Evolutionary conservation across 768 basidiomycete genomes (phyloP), one percentile per base, ranked within the genome.

Genomic region (Trametes cinnabarina): DNA sequence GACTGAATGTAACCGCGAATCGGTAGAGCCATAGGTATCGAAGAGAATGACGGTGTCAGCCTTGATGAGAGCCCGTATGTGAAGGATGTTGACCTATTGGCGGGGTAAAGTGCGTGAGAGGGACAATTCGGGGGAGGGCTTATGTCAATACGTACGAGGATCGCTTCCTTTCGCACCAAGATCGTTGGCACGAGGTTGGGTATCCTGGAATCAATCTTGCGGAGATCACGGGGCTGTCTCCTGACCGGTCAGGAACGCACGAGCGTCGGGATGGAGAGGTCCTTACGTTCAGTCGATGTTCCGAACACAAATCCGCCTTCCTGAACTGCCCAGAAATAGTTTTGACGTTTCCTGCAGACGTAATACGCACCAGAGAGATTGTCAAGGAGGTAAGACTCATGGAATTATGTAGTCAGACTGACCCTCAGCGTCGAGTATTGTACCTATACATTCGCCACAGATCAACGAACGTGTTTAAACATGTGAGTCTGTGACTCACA

Each of bases 101-200:
- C 14, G 9, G 35, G 1, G 23, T 5, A 19, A 17, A 12, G 22
- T 42, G 44, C 34, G 28, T 22, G 15, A 28, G 22, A 10, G 34
- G 17, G n/a, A n/a, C n/a, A n/a, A 22, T 25, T 6, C 19, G n/a
- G 37, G 1, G 47, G 25, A 30, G 40, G 23, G 30, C 47, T 32
- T 46, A 19, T 52, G 32, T 41, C 41, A 49, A 34, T 47, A 79
- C 85, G 57, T 69, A 92, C 92, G 60, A 98, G 78, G 63, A 98
- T 85, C 46, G 90, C 92, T 73, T 92, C 87, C 67, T 86, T 88
- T 63, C 96, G 82, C 51, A 90, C 83, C 55, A 98, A 82, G 66
- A 98, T 95, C 40, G 94, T 94, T 39, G 95, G 94, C 17, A 98
- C 90, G 55, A 96, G 84, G 72, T 95, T 97, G 34, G 95, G 94